These are phyloP conservation scores for Hypoxylon sp. DNA, from an alignment of 2,329 filamentous ascomycete species.

Conservation along the genomic window DNA sequence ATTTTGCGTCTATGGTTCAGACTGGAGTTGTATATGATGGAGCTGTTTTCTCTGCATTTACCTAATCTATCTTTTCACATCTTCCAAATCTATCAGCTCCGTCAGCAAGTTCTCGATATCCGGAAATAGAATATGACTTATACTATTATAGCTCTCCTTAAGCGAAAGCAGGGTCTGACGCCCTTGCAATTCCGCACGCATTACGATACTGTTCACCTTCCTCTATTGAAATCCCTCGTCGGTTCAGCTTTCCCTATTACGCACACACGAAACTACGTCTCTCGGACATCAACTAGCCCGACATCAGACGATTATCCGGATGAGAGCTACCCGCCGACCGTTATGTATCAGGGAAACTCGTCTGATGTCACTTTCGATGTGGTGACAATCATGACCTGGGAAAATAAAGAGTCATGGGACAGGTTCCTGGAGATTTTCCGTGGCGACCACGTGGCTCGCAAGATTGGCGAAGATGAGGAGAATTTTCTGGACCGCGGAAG, in stretches of 20 bases:
- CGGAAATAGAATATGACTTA: conserved; percentile 4
- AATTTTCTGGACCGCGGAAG: conserved; percentile 1
- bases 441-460: not conserved
- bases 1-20: no score
- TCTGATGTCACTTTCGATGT: not conserved
- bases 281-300: conserved; percentile 4
- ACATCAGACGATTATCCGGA: not conserved
- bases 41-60: no score
- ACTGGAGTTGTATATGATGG: no score
- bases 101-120: no score
- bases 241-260: conserved; percentile 14
- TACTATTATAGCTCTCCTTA: conserved; percentile 10
- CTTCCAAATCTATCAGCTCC: no score
- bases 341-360: not conserved
- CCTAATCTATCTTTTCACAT: no score
- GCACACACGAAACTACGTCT: conserved; percentile 19
- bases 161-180: conserved; percentile 44
- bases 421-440: not conserved
- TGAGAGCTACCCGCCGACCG: not conserved
- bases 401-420: not conserved
- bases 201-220: conserved; percentile 23
- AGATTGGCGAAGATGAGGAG: not conserved
- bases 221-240: conserved; percentile 30
- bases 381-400: not conserved
- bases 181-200: conserved; percentile 46